Base-by-base conservation (phyloP, 495 filamentous ascomycete genomes). In the Penicillium subrubescens region DNA sequence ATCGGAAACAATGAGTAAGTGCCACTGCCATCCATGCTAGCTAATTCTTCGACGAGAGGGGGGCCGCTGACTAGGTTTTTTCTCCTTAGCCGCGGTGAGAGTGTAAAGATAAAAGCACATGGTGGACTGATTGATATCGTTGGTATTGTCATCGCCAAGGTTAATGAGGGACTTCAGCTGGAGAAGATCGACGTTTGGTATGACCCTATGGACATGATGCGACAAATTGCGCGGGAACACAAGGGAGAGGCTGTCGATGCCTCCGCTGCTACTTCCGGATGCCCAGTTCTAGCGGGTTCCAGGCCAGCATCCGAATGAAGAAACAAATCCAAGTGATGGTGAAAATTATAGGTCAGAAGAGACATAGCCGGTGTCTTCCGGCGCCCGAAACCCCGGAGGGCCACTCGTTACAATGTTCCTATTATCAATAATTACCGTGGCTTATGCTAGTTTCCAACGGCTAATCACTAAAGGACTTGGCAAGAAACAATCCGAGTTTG, bases 131-230 rank as follows among this genome's bases (percentile, higher is more conserved):
- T 78, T 46, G 75, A 77, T 52, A 82, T 85, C 62, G 71, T 80
- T 68, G 86, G 87, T 5, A 75, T 89, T 23, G 86, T 83, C 0
- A 77, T 88, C 19, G 87, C 87, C 11, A 72, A 81, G 43, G 84
- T 90, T 33, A 83, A 89, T 67, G 83, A 88, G 43, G 80, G 81
- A 63, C 65, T 89, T 61, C 79, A 84, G 62, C 65, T 89, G 8
- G 76, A 84, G 67, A 80, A 73, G 35, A 73, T 89, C 17, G 83
- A 89, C 60, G 86, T 86, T 8, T 90, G 83, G 77, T 89, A 85
- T 61, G 88, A 89, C 63, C 86, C 88, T 1, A 73, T 87, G 67
- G 79, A 85, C 41, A 89, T 89, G 87, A 89, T 90, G 67, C 77
- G 86, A 21, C 87, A 88, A 77, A 88, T 89, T 66, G 82, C 37